These are phyloP conservation scores for Boletales sp. DNA, from an alignment of 768 basidiomycete genomes.

Conservation along the genomic window DNA sequence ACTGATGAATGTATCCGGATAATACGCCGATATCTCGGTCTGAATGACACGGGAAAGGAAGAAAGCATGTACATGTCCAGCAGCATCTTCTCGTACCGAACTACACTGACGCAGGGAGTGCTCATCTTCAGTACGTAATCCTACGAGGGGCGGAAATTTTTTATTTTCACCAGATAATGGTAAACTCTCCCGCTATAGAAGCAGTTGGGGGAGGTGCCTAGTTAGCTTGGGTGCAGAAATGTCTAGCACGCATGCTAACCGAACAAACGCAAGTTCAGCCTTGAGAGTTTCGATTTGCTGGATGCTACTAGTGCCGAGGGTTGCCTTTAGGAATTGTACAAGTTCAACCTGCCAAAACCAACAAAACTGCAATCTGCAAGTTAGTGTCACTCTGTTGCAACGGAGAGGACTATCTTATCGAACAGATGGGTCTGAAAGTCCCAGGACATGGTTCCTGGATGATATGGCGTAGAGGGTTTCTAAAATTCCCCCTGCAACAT, in stretches of 20 bases:
- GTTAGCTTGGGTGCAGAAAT: neutral
- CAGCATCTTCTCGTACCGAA: too few species aligned
- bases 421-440: conserved; percentile 64
- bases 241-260: conserved; percentile 37
- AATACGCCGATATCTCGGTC: conserved; percentile 1
- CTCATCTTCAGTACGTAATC: neutral
- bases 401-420: conserved; percentile 40
- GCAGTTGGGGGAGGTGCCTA: neutral
- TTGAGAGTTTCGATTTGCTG: conserved; percentile 59
- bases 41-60: conserved; percentile 11
- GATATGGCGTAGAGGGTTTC: conserved; percentile 63
- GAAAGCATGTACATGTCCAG: neutral
- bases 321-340: conserved; percentile 63
- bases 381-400: neutral
- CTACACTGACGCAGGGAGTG: too few species aligned
- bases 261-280: conserved; percentile 65
- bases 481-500: conserved; percentile 61
- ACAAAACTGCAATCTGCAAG: conserved; percentile 42
- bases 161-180: conserved; percentile 51
- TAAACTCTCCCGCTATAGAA: conserved; percentile 50
- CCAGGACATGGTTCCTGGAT: conserved; percentile 71
- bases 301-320: conserved; percentile 50
- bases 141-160: conserved; percentile 1
- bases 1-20: conserved; percentile 12
- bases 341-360: conserved; percentile 71